Conservation (phyloP, 805 yeast species). For the Pichia heedii region DNA sequence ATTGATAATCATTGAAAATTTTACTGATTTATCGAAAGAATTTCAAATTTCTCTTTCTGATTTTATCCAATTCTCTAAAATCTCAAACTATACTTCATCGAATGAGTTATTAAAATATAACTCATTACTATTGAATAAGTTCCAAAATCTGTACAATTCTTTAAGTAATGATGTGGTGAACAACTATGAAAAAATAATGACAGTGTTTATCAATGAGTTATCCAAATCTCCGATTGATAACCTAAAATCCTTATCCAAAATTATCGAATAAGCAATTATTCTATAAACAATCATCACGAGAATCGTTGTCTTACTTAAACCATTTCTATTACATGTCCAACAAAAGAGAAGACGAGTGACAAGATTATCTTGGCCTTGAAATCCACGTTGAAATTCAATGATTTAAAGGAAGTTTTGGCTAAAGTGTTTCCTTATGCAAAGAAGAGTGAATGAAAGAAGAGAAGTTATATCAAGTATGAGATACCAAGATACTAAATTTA, state of each 20-base stretch:
- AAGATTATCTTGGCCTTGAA: too few species aligned
- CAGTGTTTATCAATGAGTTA: conserved; percentile 38
- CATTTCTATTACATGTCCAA: too few species aligned
- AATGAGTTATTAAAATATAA: conserved; percentile 19
- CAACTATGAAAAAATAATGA: conserved; percentile 35
- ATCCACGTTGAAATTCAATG: too few species aligned
- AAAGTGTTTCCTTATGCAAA: too few species aligned
- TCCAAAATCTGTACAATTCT: conserved; percentile 32
- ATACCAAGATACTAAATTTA: too few species aligned
- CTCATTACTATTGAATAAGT: conserved; percentile 16
- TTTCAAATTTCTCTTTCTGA: conserved; percentile 2
- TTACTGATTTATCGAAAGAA: conserved; percentile 30
- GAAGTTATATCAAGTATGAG: too few species aligned
- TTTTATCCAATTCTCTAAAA: not conserved
- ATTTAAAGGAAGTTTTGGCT: too few species aligned
- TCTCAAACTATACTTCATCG: not conserved
- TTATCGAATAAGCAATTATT: not conserved
- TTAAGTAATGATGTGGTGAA: conserved; percentile 32
- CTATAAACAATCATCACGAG: not conserved
- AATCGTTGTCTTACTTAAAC: too few species aligned
- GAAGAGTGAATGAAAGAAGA: too few species aligned
- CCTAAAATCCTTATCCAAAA: conserved; percentile 37
- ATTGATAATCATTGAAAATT: conserved; percentile 28
- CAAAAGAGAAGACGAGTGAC: too few species aligned
- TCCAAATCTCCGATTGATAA: conserved; percentile 39